These are phyloP conservation scores for Colletotrichum tabaci DNA, from an alignment of 2,329 filamentous ascomycete species.

Conservation along the genomic window DNA sequence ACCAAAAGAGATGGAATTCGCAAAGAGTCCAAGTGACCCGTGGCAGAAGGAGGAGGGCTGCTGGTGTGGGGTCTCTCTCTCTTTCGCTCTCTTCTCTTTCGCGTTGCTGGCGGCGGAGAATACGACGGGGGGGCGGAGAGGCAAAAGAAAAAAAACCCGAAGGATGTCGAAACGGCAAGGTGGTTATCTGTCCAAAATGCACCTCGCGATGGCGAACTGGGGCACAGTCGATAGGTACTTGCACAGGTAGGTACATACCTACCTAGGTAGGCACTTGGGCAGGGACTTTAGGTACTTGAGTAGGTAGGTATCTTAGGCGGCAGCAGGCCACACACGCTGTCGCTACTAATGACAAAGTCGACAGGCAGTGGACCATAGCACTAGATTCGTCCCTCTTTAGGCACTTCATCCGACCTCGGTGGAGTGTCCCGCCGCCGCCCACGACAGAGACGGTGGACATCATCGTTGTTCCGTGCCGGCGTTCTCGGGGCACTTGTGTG, in stretches of 20 bases:
- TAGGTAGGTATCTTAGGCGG: background rate
- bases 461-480: conserved; percentile 2
- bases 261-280: no score
- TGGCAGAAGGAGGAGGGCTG: conserved; percentile 11
- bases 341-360: no score
- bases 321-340: no score
- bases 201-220: conserved; percentile 38
- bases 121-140: background rate
- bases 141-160: conserved; percentile 11
- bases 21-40: conserved; percentile 18
- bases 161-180: conserved; percentile 20
- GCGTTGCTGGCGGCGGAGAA: conserved; percentile 23
- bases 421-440: no score
- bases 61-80: conserved; percentile 10
- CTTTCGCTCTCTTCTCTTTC: background rate
- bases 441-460: no score
- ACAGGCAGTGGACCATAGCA: no score
- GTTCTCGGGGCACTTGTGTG: no score
- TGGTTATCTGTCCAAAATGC: conserved; percentile 38
- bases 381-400: no score
- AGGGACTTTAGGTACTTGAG: background rate
- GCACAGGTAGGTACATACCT: background rate
- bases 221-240: background rate
- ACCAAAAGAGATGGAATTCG: background rate
- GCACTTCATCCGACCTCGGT: no score